Evolutionary conservation across 108 stramenopile species (phyloP).

Genomic region (Cylindrotheca closterium): DNA sequence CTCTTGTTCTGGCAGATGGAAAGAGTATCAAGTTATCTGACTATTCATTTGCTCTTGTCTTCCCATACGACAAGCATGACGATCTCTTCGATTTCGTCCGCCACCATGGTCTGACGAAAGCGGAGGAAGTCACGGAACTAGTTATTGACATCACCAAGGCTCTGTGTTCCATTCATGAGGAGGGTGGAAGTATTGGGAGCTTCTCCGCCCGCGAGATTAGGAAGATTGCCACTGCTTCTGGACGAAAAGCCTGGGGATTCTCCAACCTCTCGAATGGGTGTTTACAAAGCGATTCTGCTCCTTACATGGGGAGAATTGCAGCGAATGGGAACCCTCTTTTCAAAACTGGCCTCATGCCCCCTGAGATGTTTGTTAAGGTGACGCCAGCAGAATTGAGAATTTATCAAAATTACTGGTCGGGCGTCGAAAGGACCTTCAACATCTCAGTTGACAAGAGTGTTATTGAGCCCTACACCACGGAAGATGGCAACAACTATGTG

Average conservation of each 20-base stretch:
- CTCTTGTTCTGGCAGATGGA: slow-evolving; percentile 24
- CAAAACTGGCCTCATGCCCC: slow-evolving; percentile 44
- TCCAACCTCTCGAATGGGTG: slow-evolving; percentile 36
- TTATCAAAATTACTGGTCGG: slow-evolving; percentile 46
- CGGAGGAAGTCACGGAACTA: slow-evolving; percentile 26
- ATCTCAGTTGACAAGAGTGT: slow-evolving; percentile 39
- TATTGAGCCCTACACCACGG: slow-evolving; percentile 51
- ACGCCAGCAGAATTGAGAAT: slow-evolving; percentile 22
- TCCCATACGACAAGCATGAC: slow-evolving; percentile 48
- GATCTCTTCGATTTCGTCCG: slow-evolving; percentile 49
- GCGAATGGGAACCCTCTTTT: slow-evolving; percentile 40
- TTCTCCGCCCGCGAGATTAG: slow-evolving; percentile 31
- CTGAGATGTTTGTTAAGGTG: slow-evolving; percentile 60
- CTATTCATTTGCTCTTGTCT: slow-evolving; percentile 64
- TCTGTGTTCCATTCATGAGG: slow-evolving; percentile 54
- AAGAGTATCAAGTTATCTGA: slow-evolving; percentile 33
- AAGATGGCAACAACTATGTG: slow-evolving; percentile 43
- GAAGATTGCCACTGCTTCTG: slow-evolving; percentile 28
- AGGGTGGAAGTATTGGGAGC: slow-evolving; percentile 44
- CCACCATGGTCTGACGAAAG: slow-evolving; percentile 29
- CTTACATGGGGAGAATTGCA: slow-evolving; percentile 39
- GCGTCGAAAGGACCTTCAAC: slow-evolving; percentile 36
- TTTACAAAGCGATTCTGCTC: slow-evolving; percentile 5
- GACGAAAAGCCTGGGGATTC: slow-evolving; percentile 47
- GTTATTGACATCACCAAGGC: slow-evolving; percentile 42